Conservation (phyloP, 371 early-diverging fungal species). For the Zancudomyces culisetae region DNA sequence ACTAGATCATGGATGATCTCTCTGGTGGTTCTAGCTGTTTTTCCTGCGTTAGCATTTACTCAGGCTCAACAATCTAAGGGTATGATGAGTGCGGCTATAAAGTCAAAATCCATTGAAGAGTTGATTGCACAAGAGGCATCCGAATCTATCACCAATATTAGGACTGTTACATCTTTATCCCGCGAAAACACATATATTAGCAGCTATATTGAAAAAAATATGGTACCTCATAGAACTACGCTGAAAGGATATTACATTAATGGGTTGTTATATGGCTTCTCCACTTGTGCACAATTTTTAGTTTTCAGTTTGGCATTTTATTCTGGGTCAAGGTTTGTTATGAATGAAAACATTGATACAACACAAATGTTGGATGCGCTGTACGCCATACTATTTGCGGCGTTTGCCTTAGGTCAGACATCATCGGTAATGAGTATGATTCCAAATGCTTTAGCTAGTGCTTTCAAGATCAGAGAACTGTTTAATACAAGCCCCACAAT, state of each 20-base stretch:
- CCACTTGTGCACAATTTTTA: constrained; percentile 43
- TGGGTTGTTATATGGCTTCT: constrained; percentile 41
- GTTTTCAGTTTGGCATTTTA: constrained; percentile 36
- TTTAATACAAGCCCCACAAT: too few species aligned
- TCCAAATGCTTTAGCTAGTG: constrained; percentile 34
- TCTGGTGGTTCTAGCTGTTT: constrained; percentile 31
- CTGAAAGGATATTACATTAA: constrained; percentile 32
- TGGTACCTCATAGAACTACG: constrained; percentile 41
- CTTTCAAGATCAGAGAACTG: constrained; percentile 35
- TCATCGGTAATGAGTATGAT: constrained; percentile 39
- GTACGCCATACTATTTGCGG: constrained; percentile 56
- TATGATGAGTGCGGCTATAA: constrained; percentile 9
- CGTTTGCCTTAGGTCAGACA: constrained; percentile 32
- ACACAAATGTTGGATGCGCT: constrained; percentile 36
- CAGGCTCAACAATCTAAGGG: constrained; percentile 13
- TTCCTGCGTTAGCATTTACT: constrained; percentile 27
- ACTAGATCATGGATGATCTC: constrained; percentile 12
- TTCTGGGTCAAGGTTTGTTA: constrained; percentile 18
- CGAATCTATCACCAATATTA: constrained; percentile 71
- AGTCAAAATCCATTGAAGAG: constrained; percentile 10
- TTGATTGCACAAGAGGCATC: constrained; percentile 22
- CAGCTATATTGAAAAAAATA: constrained; percentile 34
- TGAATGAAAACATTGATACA: constrained; percentile 12
- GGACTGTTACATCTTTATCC: constrained; percentile 71
- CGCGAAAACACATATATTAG: constrained; percentile 46